Base-by-base conservation (phyloP, 75 land plant species). In the Selaginella tamariscina region DNA sequence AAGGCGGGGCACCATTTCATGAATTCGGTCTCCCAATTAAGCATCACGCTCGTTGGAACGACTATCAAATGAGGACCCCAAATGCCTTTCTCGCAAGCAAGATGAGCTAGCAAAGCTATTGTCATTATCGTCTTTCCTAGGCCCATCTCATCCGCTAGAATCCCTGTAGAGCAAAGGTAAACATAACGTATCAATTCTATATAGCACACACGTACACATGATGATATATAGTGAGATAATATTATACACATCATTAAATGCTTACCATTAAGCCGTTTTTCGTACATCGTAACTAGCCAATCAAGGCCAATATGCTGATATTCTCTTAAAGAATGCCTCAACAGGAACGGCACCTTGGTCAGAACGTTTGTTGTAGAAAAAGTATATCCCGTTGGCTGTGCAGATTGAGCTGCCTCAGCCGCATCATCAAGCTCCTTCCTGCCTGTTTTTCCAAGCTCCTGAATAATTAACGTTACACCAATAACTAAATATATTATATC, bases 61-160 rank as follows among this genome's bases (percentile, higher is more conserved):
- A 95, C 99, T 70, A 95, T 95, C 8, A 95, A 82, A 84, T 95
- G 99, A 13, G 97, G 99, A 2, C 99, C 99, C 99, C 99, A 95
- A 67, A 95, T 91, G 70, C 99, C 99, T 66, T 91, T 91, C 67
- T 95, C 99, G 79, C 97, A 91, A 0, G 99, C 99, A 33, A 95
- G 73, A 59, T 95, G 97, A 33, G 99, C 97, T 64, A 95, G 75
- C 29, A 95, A 79, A 30, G 99, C 78, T 64, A 95, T 95, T 23
- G 99, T 91, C 99, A 95, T 95, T 26, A 95, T 95, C 54, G 99
- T 95, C 79, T 95, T 95, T 20, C 99, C 99, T 33, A 95, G 82
- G 2, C 99, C 99, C 99, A 95, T 95, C 74, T 95, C 99, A 84
- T 95, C 99, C 29, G 99, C 99, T 54, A 95, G 77, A 67, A 95